phyloP scores from a whole-genome alignment of 495 filamentous ascomycete genomes.

The Podospora tetraspora region DNA sequence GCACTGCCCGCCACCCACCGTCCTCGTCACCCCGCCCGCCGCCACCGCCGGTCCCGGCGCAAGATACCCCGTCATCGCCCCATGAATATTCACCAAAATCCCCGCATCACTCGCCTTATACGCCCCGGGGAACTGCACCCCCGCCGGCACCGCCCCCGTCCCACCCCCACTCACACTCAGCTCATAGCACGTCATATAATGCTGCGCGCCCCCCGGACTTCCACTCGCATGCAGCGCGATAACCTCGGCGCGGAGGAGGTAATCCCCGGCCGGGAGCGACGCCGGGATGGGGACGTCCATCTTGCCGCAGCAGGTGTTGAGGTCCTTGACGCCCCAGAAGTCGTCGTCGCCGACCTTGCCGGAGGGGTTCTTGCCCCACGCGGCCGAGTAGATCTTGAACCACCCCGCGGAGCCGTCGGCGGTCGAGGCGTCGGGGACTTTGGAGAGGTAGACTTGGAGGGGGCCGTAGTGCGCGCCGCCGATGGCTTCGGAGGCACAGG shows the following conservation, averaged over 20 bases:
- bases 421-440: slow-evolving; percentile 45
- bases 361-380: slow-evolving; percentile 37
- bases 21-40: slow-evolving; percentile 34
- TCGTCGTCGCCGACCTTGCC: slow-evolving; percentile 39
- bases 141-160: slow-evolving; percentile 29
- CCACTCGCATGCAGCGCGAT: slow-evolving; percentile 47
- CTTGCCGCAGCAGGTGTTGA: slow-evolving; percentile 50
- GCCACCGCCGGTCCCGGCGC: slow-evolving; percentile 41
- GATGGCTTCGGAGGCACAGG: slow-evolving; percentile 43
- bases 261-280: slow-evolving; percentile 35
- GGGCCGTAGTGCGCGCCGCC: slow-evolving; percentile 46
- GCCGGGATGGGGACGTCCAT: slow-evolving; percentile 42
- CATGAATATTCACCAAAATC: slow-evolving; percentile 47
- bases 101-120: slow-evolving; percentile 47
- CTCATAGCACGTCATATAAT: slow-evolving; percentile 51
- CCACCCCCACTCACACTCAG: slow-evolving; percentile 34
- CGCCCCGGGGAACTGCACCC: slow-evolving; percentile 43
- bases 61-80: slow-evolving; percentile 29
- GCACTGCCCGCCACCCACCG: slow-evolving; percentile 31
- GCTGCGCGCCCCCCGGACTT: slow-evolving; percentile 38
- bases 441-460: slow-evolving; percentile 50
- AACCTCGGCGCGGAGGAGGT: slow-evolving; percentile 49
- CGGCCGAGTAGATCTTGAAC: slow-evolving; percentile 51
- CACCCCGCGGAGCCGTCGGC: slow-evolving; percentile 42
- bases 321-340: slow-evolving; percentile 47